Base-by-base conservation (phyloP, 306 rosid species). In the Morella rubra region DNA sequence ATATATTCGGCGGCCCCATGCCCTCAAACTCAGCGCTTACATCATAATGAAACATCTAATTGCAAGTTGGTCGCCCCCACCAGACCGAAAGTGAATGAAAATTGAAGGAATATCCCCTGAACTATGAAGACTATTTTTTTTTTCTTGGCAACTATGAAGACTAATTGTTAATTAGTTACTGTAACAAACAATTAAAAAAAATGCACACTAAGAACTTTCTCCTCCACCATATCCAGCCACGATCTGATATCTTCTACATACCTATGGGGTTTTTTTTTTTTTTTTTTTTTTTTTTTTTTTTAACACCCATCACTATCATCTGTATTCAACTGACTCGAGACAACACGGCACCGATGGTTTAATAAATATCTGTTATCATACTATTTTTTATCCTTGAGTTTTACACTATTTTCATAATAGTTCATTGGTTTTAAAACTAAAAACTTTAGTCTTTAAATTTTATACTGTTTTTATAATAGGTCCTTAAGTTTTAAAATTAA, bases 61-160 rank as follows among this genome's bases (percentile, higher is more conserved):
- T 55, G 49, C 75, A 69, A 77, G 45, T 58, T 55, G 75, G 60
- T 12, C 27, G 12, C 27, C 44, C n/a, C 61, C 69, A 56, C 75
- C 51, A 14, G 20, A 44, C 49, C 75, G 19, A 27, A 62, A 69
- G 72, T 77, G 27, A 41, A 6, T 41, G 14, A 4, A 16, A 65
- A 58, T 6, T 65, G 40, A 27, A 27, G 32, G 2, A 27, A 27
- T 27, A 27, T 27, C 32, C 32, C 32, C 37, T 9, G 16, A 58
- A 22, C 7, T 10, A 58, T 10, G 64, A 47, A 47, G 12, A 47
- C 51, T 47, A 47, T n/a, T n/a, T n/a, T n/a, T n/a, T n/a, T n/a
- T n/a, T n/a, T n/a, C n/a, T n/a, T n/a, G n/a, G n/a, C n/a, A 58
- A 22, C 7, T 10, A 58, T 10, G 64, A 47, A 47, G 12, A 47